These are phyloP conservation scores for Backusella parvicylindrica DNA, from an alignment of 192 early-diverging fungal species.

Conservation along the genomic window DNA sequence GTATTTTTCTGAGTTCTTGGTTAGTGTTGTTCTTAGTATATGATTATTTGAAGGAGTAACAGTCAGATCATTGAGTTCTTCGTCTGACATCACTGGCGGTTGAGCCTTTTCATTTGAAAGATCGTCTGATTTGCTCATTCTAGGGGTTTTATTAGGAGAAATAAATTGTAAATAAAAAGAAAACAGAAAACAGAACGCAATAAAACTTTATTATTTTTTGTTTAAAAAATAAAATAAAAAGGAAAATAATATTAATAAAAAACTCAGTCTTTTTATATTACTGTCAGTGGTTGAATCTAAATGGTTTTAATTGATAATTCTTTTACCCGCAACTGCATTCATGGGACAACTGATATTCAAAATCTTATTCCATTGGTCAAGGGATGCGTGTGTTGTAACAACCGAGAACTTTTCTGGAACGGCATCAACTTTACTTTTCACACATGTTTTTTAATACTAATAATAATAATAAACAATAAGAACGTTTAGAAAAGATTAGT, in stretches of 20 bases:
- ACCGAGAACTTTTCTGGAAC: background rate
- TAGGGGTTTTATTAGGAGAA: background rate
- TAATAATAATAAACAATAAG: background rate
- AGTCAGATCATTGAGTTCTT: background rate
- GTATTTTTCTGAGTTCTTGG: background rate
- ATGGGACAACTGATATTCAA: background rate
- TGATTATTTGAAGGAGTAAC: conserved; percentile 1
- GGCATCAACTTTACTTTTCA: background rate
- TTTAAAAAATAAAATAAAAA: background rate
- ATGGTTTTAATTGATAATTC: background rate
- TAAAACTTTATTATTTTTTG: background rate
- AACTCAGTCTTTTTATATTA: background rate
- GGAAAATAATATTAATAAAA: background rate
- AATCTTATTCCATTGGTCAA: background rate
- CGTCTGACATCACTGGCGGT: background rate
- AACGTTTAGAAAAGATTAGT: background rate
- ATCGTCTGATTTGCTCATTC: background rate
- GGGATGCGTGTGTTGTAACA: background rate
- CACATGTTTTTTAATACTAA: background rate
- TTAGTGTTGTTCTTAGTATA: background rate
- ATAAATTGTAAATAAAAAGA: background rate
- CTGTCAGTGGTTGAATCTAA: background rate
- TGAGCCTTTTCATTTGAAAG: background rate
- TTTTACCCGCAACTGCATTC: background rate
- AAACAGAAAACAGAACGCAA: background rate